Base-by-base conservation (phyloP, 306 rosid species). In the Argentina anserina region DNA sequence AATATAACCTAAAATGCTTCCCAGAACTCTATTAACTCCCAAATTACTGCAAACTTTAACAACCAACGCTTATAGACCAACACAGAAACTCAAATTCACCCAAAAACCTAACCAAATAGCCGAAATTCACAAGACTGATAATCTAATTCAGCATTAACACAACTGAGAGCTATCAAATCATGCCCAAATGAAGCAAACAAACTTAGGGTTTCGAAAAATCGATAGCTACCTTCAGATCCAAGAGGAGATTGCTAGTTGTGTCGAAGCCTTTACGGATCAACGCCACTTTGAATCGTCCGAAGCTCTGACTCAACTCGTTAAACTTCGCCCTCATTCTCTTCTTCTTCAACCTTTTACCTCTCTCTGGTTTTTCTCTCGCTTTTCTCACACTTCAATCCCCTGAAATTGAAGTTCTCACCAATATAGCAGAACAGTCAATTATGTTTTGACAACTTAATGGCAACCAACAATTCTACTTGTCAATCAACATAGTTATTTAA, bases 261-360 rank as follows among this genome's bases (percentile, higher is more conserved):
- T 85, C 82, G 52, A 40, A 88, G 79, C 89, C 98, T 18, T 80
- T 85, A 63, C 98, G 79, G 12, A 60, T 40, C 72, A 80, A 74
- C 2, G 94, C 92, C 0, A 97, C 92, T 72, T 93, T 93, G 63
- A 91, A 89, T 65, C 96, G 96, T 78, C 84, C 97, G 59, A 91
- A 89, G 65, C 72, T 81, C 86, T 91, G 97, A 3, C 89, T 80
- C 31, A 86, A 89, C 75, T 91, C 97, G 2, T 87, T 85, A 0
- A 91, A 67, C 86, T 89, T 91, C 36, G 97, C 94, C 83, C 89
- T 92, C 97, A 93, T 89, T 7, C 65, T 71, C 73, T 36, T 64
- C 26, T 28, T 50, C 75, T 29, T 31, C 74, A 2, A 2, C 36
- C 40, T 62, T 66, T 31, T 36, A 25, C 53, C 40, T 33, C 70